Evolutionary conservation across 257 asterid genomes (phyloP).

Genomic region (Capsicum rhomboideum): DNA sequence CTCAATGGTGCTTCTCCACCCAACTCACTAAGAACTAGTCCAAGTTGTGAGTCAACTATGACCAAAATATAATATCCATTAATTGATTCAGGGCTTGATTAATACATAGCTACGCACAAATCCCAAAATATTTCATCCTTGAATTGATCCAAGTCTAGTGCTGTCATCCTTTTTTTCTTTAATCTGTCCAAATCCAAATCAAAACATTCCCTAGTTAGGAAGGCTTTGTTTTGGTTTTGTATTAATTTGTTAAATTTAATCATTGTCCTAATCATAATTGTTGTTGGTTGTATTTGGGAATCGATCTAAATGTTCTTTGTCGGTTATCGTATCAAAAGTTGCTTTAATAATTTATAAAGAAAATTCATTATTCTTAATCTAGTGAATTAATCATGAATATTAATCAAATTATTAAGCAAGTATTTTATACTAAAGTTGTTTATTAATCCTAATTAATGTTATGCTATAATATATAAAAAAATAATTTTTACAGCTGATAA

Average conservation of each 20-base stretch:
- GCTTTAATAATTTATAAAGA: background rate
- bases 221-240: background rate
- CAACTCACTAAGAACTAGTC: too few species aligned
- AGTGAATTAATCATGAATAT: background rate
- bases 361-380: too few species aligned
- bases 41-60: too few species aligned
- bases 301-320: background rate
- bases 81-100: too few species aligned
- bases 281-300: background rate
- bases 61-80: too few species aligned
- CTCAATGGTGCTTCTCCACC: too few species aligned
- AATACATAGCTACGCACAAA: too few species aligned
- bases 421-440: background rate
- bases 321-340: background rate
- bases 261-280: background rate
- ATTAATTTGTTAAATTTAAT: background rate
- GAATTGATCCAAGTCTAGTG: too few species aligned
- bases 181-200: background rate
- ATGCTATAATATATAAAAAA: background rate
- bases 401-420: background rate
- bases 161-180: too few species aligned
- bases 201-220: background rate
- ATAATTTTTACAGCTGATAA: background rate
- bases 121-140: too few species aligned
- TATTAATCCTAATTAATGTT: background rate